Evolutionary conservation across 2,329 filamentous ascomycete species (phyloP), one percentile per base, ranked within the genome.

Genomic region (Chaetomium sp.): DNA sequence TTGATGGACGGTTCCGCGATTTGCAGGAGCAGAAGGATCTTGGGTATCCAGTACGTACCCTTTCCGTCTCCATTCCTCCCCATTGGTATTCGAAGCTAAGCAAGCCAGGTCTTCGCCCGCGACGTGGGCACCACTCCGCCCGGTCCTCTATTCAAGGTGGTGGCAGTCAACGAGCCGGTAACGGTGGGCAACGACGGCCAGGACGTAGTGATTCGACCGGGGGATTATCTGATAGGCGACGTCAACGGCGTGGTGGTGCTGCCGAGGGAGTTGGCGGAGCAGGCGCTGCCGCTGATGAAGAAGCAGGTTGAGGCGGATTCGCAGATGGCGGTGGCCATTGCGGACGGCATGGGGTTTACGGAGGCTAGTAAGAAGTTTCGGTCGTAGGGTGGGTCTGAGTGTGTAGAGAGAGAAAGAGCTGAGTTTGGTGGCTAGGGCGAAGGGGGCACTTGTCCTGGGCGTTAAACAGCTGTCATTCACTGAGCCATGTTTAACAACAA

Each of bases 1-100:
- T 81, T 36, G 78, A 81, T 62, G 79, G 79, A 3, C 70, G 76
- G 4, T 70, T 80, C 53, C 72, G 78, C 8, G 78, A 81, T 61
- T 65, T 81, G 33, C 71, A 78, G 59, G 78, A 81, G 66, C 79
- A 81, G 62, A 73, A 78, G 6, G 75, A 72, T 27, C 64, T 79
- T 19, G 65, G 66, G 0, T 79, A 71, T 54, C 75, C 77, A 5
- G 74, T 75, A 54, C 45, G 64, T 57, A 1, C 3, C n/a, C n/a
- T n/a, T n/a, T n/a, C 51, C 7, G 6, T 4, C 44, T 27, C 32
- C 1, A 14, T 43, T 11, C 33, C 7, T 19, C 44, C 27, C n/a
- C n/a, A 5, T 12, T 41, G 3, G 4, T 12, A 37, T 12, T 10
- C 7, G 3, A 3, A 27, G 9, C 38, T 47, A 37, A 49, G 14